Percentiles rank a stretch among this genome's conserved stretches.
Evolutionary conservation across 2,329 filamentous ascomycete genomes (phyloP).

Genomic region (Botrytis hyacinthi): DNA sequence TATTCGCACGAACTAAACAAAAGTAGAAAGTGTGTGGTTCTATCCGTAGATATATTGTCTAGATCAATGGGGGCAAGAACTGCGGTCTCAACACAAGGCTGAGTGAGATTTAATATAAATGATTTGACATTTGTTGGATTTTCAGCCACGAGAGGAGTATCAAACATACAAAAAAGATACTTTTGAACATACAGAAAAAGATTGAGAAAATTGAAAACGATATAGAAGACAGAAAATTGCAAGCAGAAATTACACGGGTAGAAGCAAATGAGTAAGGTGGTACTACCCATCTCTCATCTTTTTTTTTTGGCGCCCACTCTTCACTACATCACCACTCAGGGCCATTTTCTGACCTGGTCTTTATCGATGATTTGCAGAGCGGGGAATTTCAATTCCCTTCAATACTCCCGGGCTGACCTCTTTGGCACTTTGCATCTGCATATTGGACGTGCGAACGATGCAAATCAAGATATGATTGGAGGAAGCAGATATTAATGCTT

Average conservation of each 20-base stretch:
- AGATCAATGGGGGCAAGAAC: conserved; percentile 22
- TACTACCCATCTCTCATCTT: conserved; percentile 5
- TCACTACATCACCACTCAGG: conserved; percentile 13
- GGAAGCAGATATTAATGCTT: neutral
- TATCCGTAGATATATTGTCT: conserved; percentile 21
- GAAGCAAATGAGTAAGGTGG: conserved; percentile 9
- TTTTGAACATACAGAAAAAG: neutral
- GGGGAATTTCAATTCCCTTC: conserved; percentile 14
- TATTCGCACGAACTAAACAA: conserved; percentile 2
- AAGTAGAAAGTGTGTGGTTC: conserved; percentile 12
- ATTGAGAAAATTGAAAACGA: neutral
- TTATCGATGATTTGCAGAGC: conserved; percentile 19
- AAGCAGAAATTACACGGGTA: neutral
- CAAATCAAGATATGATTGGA: conserved; percentile 11
- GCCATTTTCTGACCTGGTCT: neutral
- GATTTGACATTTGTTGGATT: neutral
- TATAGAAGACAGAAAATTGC: neutral
- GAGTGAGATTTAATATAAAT: conserved; percentile 20
- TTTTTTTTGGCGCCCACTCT: conserved; percentile 17
- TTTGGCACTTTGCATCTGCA: conserved; percentile 2
- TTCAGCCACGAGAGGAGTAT: conserved; percentile 1
- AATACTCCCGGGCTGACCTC: neutral
- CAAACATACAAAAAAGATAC: neutral
- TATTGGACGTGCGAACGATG: neutral
- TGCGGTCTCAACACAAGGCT: conserved; percentile 26